Evolutionary conservation across 2,329 filamentous ascomycete species (phyloP).

Genomic region (Cytospora piceicola): DNA sequence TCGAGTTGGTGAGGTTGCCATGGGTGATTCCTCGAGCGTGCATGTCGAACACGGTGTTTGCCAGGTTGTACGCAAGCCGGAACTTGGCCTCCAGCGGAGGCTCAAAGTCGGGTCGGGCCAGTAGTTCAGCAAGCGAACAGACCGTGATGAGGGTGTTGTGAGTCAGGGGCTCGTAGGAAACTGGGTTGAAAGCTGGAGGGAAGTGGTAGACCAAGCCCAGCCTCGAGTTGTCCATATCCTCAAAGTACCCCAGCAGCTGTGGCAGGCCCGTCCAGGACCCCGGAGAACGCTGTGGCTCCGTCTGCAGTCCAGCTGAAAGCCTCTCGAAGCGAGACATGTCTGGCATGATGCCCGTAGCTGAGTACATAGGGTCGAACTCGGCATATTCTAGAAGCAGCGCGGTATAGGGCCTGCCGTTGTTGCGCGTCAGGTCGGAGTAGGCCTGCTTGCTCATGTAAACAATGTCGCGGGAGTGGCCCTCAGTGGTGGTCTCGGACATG

Average conservation of each 20-base stretch:
- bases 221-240: slow-evolving; percentile 70
- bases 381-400: slow-evolving; percentile 75
- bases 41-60: slow-evolving; percentile 73
- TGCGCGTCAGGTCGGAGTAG: slow-evolving; percentile 52
- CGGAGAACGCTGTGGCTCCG: slow-evolving; percentile 54
- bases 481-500: slow-evolving; percentile 41
- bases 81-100: slow-evolving; percentile 77
- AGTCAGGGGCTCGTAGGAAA: slow-evolving; percentile 56
- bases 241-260: slow-evolving; percentile 70
- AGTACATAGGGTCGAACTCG: slow-evolving; percentile 64
- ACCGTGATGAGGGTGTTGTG: slow-evolving; percentile 55
- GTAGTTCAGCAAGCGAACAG: slow-evolving; percentile 58
- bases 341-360: slow-evolving; percentile 65
- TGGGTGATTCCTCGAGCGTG: slow-evolving; percentile 72
- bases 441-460: slow-evolving; percentile 57
- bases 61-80: slow-evolving; percentile 72
- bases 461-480: slow-evolving; percentile 49
- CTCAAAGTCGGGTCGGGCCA: slow-evolving; percentile 57
- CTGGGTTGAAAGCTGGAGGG: slow-evolving; percentile 65
- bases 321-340: slow-evolving; percentile 68
- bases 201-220: slow-evolving; percentile 78
- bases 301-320: slow-evolving; percentile 61
- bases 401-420: slow-evolving; percentile 49
- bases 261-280: slow-evolving; percentile 66
- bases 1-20: slow-evolving; percentile 69